Conservation (phyloP, 2,329 filamentous ascomycete species). For the Keithomyces neogunnii region DNA sequence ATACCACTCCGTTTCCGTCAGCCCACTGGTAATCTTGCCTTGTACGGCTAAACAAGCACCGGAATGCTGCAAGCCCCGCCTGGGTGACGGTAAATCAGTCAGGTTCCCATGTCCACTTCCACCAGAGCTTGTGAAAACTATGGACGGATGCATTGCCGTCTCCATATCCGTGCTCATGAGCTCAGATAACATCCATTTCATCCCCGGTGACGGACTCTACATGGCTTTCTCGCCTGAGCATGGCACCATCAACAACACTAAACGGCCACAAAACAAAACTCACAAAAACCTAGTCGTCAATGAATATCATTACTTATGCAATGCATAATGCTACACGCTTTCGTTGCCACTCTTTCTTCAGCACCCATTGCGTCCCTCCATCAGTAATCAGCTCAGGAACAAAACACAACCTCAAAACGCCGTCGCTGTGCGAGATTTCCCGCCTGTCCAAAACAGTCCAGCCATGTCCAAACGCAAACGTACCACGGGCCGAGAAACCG, state of each 20-base stretch:
- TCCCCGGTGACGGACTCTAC: no score
- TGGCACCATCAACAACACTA: no score
- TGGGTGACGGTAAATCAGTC: no score
- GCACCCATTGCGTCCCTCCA: neutral
- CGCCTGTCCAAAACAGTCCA: constrained; percentile 9
- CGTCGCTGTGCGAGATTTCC: constrained; percentile 21
- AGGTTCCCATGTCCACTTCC: no score
- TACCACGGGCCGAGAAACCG: neutral
- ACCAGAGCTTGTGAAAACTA: no score
- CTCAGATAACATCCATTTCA: constrained; percentile 5
- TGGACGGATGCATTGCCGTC: no score
- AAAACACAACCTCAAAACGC: constrained; percentile 16
- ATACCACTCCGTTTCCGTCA: no score
- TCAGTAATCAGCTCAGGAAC: neutral
- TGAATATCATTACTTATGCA: neutral
- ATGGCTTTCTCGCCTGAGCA: no score
- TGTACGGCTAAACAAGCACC: constrained; percentile 3
- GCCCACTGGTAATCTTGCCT: no score
- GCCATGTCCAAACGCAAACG: neutral
- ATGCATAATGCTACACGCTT: neutral
- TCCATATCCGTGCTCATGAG: constrained; percentile 37
- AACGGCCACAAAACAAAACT: neutral
- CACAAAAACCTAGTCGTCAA: neutral
- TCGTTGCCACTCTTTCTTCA: neutral
- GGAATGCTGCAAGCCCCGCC: constrained; percentile 14